phyloP scores from a whole-genome alignment of 208 protist species.

The Endotrypanum monterogeii region DNA sequence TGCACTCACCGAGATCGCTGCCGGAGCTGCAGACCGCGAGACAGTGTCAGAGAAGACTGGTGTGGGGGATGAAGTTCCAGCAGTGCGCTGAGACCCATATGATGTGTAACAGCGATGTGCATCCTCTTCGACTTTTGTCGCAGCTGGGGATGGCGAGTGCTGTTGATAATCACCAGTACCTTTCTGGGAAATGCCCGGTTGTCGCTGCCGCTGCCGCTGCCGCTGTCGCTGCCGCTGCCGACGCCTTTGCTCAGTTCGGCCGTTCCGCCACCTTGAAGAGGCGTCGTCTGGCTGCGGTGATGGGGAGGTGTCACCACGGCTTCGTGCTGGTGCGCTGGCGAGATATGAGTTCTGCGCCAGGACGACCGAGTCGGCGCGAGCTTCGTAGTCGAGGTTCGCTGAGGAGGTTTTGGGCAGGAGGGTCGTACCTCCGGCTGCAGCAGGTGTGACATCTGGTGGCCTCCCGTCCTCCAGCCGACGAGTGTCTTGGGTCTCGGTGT shows the following conservation, averaged over 20 bases:
- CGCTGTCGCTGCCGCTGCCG: background rate
- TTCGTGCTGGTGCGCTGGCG: background rate
- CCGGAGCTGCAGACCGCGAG: constrained; percentile 6
- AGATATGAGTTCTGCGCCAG: background rate
- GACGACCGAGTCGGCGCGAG: constrained; percentile 12
- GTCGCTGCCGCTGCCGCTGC: background rate
- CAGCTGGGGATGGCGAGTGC: constrained; percentile 13
- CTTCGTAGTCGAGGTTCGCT: background rate
- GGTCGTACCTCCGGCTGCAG: too few relatives aligned
- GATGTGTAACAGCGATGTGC: background rate
- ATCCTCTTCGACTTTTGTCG: background rate
- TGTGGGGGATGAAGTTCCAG: background rate
- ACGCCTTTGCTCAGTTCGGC: background rate
- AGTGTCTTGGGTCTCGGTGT: background rate
- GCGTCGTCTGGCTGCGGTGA: constrained; percentile 8
- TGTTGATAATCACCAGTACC: background rate
- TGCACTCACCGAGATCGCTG: constrained; percentile 4
- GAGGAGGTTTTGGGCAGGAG: too few relatives aligned
- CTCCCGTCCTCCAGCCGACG: background rate
- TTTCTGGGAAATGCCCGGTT: background rate
- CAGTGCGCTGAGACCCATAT: background rate
- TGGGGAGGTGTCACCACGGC: constrained; percentile 1
- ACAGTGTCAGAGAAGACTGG: background rate
- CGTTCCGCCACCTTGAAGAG: background rate
- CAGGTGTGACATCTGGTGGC: too few relatives aligned